Evolutionary conservation across 2,329 filamentous ascomycete genomes (phyloP).

Genomic region (Venturia pyrina): DNA sequence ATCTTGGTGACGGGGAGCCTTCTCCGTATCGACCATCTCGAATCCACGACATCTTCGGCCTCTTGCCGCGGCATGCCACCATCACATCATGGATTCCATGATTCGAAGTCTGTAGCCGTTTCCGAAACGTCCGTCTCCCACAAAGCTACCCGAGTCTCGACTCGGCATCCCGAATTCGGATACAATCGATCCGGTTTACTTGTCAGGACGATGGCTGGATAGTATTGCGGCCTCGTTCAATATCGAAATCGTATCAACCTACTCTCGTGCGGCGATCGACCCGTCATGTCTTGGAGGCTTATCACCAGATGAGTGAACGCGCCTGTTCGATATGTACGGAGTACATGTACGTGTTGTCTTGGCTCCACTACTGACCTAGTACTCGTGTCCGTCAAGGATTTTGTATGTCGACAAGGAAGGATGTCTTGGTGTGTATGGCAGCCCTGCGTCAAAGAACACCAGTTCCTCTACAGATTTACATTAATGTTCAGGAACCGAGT

Average conservation of each 20-base stretch:
- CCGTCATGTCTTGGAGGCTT: background rate
- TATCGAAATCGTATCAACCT: background rate
- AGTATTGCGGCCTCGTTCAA: background rate
- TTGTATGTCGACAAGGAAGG: too few relatives aligned
- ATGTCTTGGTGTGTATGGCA: too few relatives aligned
- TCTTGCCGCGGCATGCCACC: background rate
- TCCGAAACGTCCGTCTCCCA: background rate
- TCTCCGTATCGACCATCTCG: background rate
- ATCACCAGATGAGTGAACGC: background rate
- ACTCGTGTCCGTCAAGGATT: too few relatives aligned
- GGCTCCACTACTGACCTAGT: background rate
- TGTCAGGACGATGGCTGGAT: too few relatives aligned
- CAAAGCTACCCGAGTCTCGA: background rate
- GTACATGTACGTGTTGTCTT: background rate
- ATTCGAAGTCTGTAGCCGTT: background rate
- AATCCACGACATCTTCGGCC: background rate
- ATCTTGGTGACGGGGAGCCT: background rate
- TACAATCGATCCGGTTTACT: background rate
- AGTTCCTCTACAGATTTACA: background rate
- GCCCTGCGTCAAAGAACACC: background rate
- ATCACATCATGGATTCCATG: background rate
- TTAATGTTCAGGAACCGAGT: background rate
- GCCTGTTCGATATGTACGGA: background rate
- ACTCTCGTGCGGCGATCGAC: background rate
- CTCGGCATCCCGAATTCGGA: background rate